A percentile compares a stretch with the other conserved stretches of the same genome.
These are phyloP conservation scores for Sisymbrium altissimum DNA, from an alignment of 345 rosid genomes.

Conservation along the genomic window DNA sequence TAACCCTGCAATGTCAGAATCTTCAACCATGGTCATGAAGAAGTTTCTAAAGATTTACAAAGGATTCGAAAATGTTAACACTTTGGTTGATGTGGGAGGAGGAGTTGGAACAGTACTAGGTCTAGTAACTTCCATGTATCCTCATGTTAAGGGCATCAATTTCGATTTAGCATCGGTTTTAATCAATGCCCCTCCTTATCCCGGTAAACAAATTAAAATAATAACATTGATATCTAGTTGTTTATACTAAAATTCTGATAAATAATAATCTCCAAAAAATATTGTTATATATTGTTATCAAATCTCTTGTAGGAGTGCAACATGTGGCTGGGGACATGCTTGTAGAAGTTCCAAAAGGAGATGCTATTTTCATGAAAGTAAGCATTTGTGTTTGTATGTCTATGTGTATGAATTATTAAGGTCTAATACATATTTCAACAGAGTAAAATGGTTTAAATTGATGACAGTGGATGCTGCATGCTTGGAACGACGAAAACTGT, in stretches of 20 bases:
- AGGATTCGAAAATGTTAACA: conserved; percentile 47
- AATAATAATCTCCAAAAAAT: too few species aligned
- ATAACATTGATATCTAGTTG: background rate
- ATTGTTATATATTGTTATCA: background rate
- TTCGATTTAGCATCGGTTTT: conserved; percentile 39
- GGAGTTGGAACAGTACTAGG: conserved; percentile 45
- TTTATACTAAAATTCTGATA: background rate
- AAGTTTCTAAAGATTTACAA: conserved; percentile 45
- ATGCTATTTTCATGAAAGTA: conserved; percentile 87
- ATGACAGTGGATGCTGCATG: conserved; percentile 42
- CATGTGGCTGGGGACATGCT: conserved; percentile 88
- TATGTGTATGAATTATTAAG: background rate
- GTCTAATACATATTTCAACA: background rate
- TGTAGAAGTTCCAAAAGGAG: conserved; percentile 59
- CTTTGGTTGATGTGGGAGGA: conserved; percentile 66
- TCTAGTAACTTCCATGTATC: conserved; percentile 46
- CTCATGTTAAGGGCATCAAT: conserved; percentile 45
- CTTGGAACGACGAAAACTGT: conserved; percentile 13
- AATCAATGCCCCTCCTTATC: conserved; percentile 31
- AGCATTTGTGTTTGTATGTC: background rate
- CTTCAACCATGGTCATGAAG: conserved; percentile 42
- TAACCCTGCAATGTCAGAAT: conserved; percentile 46
- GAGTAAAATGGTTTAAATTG: background rate
- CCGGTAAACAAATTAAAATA: background rate
- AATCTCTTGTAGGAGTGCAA: conserved; percentile 49